Conservation (phyloP, 345 rosid genomes). For the Microthlaspi erraticum region DNA sequence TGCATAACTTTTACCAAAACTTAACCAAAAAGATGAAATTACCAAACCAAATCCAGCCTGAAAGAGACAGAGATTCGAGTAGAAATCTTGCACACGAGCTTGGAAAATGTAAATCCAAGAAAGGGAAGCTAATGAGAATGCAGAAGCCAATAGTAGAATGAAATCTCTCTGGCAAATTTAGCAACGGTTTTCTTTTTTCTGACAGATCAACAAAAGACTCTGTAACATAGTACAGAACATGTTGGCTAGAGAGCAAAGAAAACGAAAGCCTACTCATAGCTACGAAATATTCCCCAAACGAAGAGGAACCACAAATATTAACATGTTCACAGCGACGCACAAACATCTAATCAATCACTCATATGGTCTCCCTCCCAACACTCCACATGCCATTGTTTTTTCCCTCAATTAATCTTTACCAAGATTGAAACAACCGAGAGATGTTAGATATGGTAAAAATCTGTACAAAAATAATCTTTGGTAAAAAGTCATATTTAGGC, state of each 20-base stretch:
- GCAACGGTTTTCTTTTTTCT: not conserved
- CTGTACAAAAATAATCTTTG: not conserved
- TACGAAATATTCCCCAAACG: slow-evolving; percentile 28
- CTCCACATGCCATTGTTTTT: slow-evolving; percentile 39
- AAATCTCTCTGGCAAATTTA: not conserved
- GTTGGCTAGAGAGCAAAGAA: slow-evolving; percentile 32
- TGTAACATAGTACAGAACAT: slow-evolving; percentile 37
- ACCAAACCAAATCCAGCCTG: slow-evolving; percentile 11
- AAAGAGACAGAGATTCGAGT: slow-evolving; percentile 17
- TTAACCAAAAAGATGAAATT: slow-evolving; percentile 3
- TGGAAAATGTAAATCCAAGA: slow-evolving; percentile 15
- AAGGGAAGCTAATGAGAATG: not conserved
- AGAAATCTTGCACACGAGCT: slow-evolving; percentile 17
- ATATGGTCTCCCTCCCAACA: slow-evolving; percentile 34
- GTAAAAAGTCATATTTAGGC: not conserved
- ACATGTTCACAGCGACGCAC: slow-evolving; percentile 28
- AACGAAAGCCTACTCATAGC: slow-evolving; percentile 29
- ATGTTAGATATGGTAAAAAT: slow-evolving; percentile 26
- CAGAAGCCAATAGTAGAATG: not conserved
- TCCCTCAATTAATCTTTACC: not conserved
- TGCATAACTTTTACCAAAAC: slow-evolving; percentile 19
- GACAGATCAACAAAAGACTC: slow-evolving; percentile 12
- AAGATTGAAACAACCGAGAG: not conserved
- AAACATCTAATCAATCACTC: slow-evolving; percentile 43
- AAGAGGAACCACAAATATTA: slow-evolving; percentile 32